These are phyloP conservation scores for Poronia punctata DNA, from an alignment of 495 filamentous ascomycete species.

Conservation along the genomic window DNA sequence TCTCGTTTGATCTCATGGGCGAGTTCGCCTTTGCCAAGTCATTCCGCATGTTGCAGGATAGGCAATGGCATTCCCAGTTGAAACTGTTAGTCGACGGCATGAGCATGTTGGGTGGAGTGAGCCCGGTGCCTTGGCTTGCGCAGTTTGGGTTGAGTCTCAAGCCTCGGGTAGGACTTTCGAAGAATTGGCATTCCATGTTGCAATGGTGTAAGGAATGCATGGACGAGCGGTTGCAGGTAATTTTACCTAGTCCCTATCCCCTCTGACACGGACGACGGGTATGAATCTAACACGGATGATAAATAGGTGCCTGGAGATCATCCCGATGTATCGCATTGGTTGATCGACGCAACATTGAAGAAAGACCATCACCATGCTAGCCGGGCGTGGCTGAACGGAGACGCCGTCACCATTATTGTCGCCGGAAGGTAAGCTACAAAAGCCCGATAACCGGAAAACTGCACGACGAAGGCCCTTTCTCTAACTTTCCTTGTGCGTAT, in stretches of 20 bases:
- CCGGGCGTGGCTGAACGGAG: slow-evolving; percentile 23
- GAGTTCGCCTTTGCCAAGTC: slow-evolving; percentile 34
- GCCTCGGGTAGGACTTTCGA: slow-evolving; percentile 21
- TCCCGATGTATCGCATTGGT: slow-evolving; percentile 24
- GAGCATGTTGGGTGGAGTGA: slow-evolving; percentile 27
- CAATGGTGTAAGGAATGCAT: slow-evolving; percentile 29
- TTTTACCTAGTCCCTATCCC: background rate
- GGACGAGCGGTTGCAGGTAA: slow-evolving; percentile 23
- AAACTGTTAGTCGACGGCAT: slow-evolving; percentile 24
- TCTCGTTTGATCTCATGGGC: slow-evolving; percentile 38
- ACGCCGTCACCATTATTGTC: slow-evolving; percentile 30
- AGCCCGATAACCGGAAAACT: too few relatives aligned
- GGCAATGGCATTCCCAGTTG: slow-evolving; percentile 27
- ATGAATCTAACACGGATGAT: slow-evolving; percentile 5
- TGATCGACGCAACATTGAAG: slow-evolving; percentile 27
- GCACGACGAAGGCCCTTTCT: too few relatives aligned
- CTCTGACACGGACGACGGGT: too few relatives aligned
- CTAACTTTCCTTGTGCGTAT: too few relatives aligned
- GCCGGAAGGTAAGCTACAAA: slow-evolving; percentile 34
- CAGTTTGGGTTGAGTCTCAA: slow-evolving; percentile 24
- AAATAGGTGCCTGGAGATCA: slow-evolving; percentile 18
- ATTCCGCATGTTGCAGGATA: slow-evolving; percentile 34
- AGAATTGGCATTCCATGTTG: slow-evolving; percentile 26
- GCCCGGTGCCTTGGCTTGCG: slow-evolving; percentile 33
- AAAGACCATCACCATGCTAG: slow-evolving; percentile 18